Evolutionary conservation across 441 rosid species (phyloP), one percentile per base, ranked within the genome.

Genomic region (Omphalea diandra): DNA sequence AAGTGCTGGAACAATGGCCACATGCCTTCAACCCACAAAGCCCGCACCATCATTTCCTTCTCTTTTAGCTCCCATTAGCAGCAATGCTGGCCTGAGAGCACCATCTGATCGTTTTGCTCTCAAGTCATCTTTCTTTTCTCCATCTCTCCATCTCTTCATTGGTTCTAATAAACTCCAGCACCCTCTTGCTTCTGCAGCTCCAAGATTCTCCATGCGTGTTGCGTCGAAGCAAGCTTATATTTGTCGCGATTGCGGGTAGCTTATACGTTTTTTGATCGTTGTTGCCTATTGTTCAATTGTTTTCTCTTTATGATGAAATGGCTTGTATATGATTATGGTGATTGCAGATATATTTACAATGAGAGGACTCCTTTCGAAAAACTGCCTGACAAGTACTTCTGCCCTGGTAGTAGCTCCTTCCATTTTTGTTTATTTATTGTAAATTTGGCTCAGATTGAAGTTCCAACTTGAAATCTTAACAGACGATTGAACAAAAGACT

Each of bases 211-310:
- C 83, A 90, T 90, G 95, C 97, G 97, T 68, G 87, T 82, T 44
- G 84, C 94, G 71, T 84, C 97, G 77, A 90, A 90, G 77, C 90
- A 91, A 81, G 82, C 97, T 53, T 91, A 91, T 69, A 91, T 94
- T 43, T 94, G 97, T 76, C 90, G 97, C 24, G 98, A 94, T 69
- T 94, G 98, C 84, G 98, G 98, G 97, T 88, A n/a, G 73, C 31
- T 31, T 61, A 50, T 43, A 18, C 55, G 11, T 31, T 14, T 4
- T 14, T 5, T 35, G 1, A 18, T 26, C 50, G 7, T 38, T 18
- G 17, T 7, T 18, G 29, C 35, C 41, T 9, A 12, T 58, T 26
- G 5, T 62, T 24, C 31, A 49, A 46, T 26, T 11, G 5, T 62
- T 47, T 31, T 33, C n/a, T 6, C 20, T 43, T 24, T 55, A 2